Base-by-base conservation (phyloP, 257 asterid species). In the Solanum bukasovii region DNA sequence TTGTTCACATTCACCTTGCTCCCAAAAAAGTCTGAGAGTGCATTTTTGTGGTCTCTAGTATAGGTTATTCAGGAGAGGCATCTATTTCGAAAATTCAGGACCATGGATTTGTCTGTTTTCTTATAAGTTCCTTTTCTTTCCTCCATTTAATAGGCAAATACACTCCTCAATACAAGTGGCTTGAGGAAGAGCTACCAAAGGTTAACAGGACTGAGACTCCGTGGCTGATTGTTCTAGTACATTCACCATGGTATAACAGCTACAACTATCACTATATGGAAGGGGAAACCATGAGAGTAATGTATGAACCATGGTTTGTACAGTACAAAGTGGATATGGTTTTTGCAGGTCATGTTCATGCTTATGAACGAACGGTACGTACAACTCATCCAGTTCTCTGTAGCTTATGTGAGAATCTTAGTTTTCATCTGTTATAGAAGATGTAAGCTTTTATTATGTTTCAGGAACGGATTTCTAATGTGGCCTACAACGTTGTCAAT, bases 201-300 rank as follows among this genome's bases (percentile, higher is more conserved):
- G 98, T 97, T 9, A 94, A 97, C 91, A 88, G 98, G 68, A 90
- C 94, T 0, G 97, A 94, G 89, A 96, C 98, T 21, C 99, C 99
- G 0, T 97, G 99, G 99, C 85, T 96, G 88, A 92, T 96, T 85
- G 98, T 96, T 79, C 94, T 95, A 7, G 40, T 94, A 93, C 99
- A 97, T 88, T 91, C 98, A 1, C 99, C 99, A 11, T 95, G 96
- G 98, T 97, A 97, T 92, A 96, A 97, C 89, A 97, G 99, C 95
- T 93, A 96, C 91, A 87, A 87, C 56, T 93, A 93, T 89, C 98
- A 96, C 93, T 94, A 84, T 73, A 92, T 97, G 97, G 99, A 97
- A 93, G 99, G 98, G n/a, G 99, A 97, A 91, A 91, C 94, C 83
- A 96, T 97, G 98, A 91, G 99, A 89, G 98, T 96, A 52, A 92